Percentiles rank a stretch among this genome's conserved stretches.
These are phyloP conservation scores for Triticum dicoccoides DNA, from an alignment of 176 grass and related monocot genomes.

Conservation along the genomic window DNA sequence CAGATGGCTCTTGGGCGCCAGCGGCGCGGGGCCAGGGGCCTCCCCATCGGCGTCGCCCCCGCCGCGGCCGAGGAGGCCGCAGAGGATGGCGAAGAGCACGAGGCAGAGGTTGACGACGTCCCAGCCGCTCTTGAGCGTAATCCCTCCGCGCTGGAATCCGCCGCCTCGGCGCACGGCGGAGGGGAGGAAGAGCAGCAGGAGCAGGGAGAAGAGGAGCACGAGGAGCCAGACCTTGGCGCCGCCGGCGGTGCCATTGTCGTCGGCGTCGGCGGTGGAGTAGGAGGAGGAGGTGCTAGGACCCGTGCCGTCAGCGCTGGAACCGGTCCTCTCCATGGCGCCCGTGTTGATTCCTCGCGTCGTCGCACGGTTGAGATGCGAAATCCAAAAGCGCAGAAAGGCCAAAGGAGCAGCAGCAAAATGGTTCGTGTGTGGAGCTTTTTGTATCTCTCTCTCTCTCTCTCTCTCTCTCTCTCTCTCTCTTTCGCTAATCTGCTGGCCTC, in stretches of 20 bases:
- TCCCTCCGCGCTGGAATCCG: conserved; percentile 23
- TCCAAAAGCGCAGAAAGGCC: conserved; percentile 27
- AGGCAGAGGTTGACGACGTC: conserved; percentile 79
- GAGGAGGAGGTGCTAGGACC: conserved; percentile 15
- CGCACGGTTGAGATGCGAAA: conserved; percentile 1
- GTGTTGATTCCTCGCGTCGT: neutral
- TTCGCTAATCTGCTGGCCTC: conserved; percentile 1
- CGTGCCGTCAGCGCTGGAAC: neutral
- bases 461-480: neutral
- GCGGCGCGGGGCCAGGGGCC: neutral
- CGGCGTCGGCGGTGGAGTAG: conserved; percentile 24
- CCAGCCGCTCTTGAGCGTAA: conserved; percentile 72
- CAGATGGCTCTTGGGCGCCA: neutral
- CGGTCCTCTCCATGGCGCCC: conserved; percentile 14
- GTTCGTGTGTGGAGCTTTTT: conserved; percentile 2
- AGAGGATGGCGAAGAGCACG: conserved; percentile 79
- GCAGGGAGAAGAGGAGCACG: conserved; percentile 60
- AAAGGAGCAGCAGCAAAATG: neutral
- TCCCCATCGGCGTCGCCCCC: conserved; percentile 39
- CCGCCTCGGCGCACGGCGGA: conserved; percentile 45
- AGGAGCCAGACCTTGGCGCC: conserved; percentile 67
- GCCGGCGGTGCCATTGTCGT: conserved; percentile 34
- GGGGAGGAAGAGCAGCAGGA: conserved; percentile 64
- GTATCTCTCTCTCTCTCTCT: neutral
- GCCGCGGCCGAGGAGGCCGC: conserved; percentile 68